A percentile compares a stretch with the other conserved stretches of the same genome.
phyloP scores from a whole-genome alignment of 305 asterid genomes.

The Solanum hybrid region DNA sequence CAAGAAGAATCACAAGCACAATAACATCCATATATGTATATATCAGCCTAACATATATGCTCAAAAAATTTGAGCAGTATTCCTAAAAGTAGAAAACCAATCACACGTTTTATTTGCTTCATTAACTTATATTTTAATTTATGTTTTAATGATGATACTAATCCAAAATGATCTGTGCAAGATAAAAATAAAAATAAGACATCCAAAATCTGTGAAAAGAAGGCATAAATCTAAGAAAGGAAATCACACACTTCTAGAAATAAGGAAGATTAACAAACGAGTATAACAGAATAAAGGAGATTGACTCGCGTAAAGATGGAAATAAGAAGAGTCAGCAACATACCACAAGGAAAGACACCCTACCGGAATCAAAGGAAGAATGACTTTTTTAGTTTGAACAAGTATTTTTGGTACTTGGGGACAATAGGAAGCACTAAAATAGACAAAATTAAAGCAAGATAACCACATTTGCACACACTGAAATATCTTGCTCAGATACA shows the following conservation, averaged over 20 bases:
- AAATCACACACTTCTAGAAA: not conserved
- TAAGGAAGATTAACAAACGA: no score
- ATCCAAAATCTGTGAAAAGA: no score
- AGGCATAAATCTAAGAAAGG: not conserved
- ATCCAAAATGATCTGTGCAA: not conserved
- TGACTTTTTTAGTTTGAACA: not conserved
- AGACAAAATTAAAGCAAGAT: not conserved
- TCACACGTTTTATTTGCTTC: not conserved
- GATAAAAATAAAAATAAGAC: not conserved
- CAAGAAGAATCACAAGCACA: not conserved
- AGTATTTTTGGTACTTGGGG: not conserved
- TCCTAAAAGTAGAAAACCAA: not conserved
- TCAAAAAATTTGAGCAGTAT: not conserved
- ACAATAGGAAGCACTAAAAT: not conserved
- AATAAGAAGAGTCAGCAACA: not conserved
- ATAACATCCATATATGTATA: not conserved
- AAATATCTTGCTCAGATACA: not conserved
- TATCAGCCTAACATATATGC: not conserved
- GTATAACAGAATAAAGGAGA: not conserved
- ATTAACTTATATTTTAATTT: no score
- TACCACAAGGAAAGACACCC: not conserved
- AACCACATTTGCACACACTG: not conserved
- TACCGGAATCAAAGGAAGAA: not conserved
- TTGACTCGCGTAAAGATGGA: not conserved
- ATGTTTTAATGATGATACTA: not conserved